Evolutionary conservation across 441 rosid genomes (phyloP).

Genomic region (Arabidopsis lyrata): DNA sequence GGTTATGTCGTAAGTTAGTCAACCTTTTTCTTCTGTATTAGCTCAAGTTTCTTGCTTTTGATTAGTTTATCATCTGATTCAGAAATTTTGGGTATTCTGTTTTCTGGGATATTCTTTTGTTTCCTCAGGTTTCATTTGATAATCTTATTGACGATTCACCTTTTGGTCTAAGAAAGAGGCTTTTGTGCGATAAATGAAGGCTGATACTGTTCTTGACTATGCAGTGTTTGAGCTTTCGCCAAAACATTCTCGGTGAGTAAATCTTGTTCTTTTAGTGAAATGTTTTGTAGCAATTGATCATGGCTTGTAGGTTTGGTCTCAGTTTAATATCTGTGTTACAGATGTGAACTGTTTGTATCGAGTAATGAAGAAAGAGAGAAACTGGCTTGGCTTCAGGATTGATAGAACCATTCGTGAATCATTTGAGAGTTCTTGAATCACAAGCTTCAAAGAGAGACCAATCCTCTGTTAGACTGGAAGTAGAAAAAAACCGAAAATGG

Average conservation of each 20-base stretch:
- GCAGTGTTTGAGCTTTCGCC: slow-evolving; percentile 89
- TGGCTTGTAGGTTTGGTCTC: slow-evolving; percentile 20
- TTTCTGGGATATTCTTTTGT: background rate
- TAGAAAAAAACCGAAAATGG: slow-evolving; percentile 53
- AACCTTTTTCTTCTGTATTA: background rate
- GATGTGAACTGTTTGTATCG: slow-evolving; percentile 82
- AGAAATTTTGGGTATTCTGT: slow-evolving; percentile 11
- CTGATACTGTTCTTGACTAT: slow-evolving; percentile 73
- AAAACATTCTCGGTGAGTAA: slow-evolving; percentile 71
- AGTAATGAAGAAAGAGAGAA: slow-evolving; percentile 82
- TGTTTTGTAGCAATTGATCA: background rate
- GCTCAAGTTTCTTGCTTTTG: slow-evolving; percentile 8
- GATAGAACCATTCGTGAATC: slow-evolving; percentile 79
- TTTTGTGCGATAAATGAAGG: slow-evolving; percentile 62
- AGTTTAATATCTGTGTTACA: slow-evolving; percentile 43
- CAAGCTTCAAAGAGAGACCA: slow-evolving; percentile 62
- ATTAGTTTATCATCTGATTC: slow-evolving; percentile 1
- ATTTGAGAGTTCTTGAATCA: slow-evolving; percentile 82
- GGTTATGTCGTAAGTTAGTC: slow-evolving; percentile 18
- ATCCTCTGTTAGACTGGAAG: slow-evolving; percentile 70
- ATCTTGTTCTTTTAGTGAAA: slow-evolving; percentile 10
- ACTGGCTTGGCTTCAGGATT: slow-evolving; percentile 75
- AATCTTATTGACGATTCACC: slow-evolving; percentile 11
- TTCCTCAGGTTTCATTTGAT: slow-evolving; percentile 23
- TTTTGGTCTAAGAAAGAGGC: slow-evolving; percentile 15